phyloP scores from a whole-genome alignment of 805 yeast species.

The Cyberlindnera maclurae region DNA sequence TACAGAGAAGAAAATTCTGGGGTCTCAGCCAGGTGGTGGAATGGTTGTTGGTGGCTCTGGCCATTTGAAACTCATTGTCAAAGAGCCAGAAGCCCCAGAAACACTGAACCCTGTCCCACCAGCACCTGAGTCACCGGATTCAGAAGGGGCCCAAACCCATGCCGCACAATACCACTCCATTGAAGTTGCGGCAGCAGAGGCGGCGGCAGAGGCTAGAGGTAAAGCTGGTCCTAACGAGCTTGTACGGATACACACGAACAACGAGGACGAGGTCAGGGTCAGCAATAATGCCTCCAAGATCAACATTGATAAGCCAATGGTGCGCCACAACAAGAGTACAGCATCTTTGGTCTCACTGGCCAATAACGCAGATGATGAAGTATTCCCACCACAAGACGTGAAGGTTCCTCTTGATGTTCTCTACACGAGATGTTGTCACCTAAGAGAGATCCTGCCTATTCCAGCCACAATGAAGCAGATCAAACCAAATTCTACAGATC shows the following conservation, averaged over 20 bases:
- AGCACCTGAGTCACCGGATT: neutral
- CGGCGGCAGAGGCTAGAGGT: slow-evolving; percentile 32
- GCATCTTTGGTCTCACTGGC: slow-evolving; percentile 21
- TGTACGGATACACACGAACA: slow-evolving; percentile 23
- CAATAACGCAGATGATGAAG: slow-evolving; percentile 14
- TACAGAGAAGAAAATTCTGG: slow-evolving; percentile 42
- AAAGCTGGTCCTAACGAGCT: slow-evolving; percentile 27
- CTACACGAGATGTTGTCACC: slow-evolving; percentile 88
- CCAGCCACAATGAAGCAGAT: slow-evolving; percentile 83
- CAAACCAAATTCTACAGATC: slow-evolving; percentile 67
- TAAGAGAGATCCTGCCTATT: slow-evolving; percentile 85
- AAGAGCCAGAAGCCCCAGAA: slow-evolving; percentile 17
- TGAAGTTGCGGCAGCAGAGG: slow-evolving; percentile 30
- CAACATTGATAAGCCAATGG: slow-evolving; percentile 38
- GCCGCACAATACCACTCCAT: slow-evolving; percentile 23
- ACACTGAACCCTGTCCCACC: neutral
- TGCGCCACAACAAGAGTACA: slow-evolving; percentile 28
- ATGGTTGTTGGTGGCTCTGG: slow-evolving; percentile 78
- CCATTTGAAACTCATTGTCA: slow-evolving; percentile 40
- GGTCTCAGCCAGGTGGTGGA: slow-evolving; percentile 48
- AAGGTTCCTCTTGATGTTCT: slow-evolving; percentile 54
- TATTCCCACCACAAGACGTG: slow-evolving; percentile 24
- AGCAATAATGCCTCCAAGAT: slow-evolving; percentile 27
- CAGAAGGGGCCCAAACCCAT: neutral
- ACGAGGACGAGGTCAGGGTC: slow-evolving; percentile 33